Conservation (phyloP, 345 rosid genomes). For the Corymbia maculata region DNA sequence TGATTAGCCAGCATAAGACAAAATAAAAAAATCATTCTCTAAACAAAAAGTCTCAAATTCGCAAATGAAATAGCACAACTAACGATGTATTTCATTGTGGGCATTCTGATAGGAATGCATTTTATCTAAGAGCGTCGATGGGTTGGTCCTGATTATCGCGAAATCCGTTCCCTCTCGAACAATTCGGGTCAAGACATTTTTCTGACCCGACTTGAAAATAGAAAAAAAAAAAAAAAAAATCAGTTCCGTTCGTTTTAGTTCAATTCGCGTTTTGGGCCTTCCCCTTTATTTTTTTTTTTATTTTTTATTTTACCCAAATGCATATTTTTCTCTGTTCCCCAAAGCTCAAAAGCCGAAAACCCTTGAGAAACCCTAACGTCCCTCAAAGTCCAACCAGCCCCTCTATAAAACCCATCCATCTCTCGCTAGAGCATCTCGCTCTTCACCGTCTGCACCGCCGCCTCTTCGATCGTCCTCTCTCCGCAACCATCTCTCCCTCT, state of each 20-base stretch:
- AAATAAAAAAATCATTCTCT: fast-evolving
- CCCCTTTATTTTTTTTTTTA: too few species aligned
- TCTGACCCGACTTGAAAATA: not conserved
- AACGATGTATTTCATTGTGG: not conserved
- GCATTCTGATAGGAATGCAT: not conserved
- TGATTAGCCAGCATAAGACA: not conserved
- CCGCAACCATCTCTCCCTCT: not conserved
- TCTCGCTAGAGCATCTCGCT: not conserved
- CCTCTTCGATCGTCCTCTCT: not conserved
- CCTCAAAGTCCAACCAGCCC: not conserved
- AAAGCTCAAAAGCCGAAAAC: not conserved
- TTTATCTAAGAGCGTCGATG: not conserved
- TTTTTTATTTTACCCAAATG: too few species aligned
- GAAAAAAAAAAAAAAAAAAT: not conserved
- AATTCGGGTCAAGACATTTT: not conserved
- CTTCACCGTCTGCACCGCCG: not conserved
- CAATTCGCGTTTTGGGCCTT: too few species aligned
- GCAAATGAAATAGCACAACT: fast-evolving
- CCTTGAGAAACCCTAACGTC: not conserved
- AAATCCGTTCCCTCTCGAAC: not conserved
- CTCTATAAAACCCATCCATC: not conserved
- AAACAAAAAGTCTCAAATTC: not conserved
- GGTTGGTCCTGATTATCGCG: not conserved
- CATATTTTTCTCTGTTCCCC: not conserved
- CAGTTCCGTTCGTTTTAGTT: not conserved